Evolutionary conservation across 164 flowering plant genomes (phyloP).

Genomic region (Chimonanthus praecox): DNA sequence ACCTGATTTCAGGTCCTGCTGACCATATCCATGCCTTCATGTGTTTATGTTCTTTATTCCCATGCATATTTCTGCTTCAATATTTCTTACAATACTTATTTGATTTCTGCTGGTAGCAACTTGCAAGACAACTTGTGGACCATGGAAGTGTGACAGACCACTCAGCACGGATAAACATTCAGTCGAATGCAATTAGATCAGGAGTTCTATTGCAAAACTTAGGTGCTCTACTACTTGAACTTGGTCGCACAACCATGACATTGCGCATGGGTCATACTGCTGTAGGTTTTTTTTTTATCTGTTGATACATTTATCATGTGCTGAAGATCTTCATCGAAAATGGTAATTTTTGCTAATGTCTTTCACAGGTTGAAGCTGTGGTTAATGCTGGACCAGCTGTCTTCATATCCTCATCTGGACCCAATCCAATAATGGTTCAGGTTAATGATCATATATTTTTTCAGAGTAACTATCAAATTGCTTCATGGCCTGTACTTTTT

Average conservation of each 20-base stretch:
- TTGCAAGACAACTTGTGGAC: constrained; percentile 49
- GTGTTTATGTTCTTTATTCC: too few relatives aligned
- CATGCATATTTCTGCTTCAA: background rate
- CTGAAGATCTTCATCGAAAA: background rate
- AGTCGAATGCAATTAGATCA: constrained; percentile 52
- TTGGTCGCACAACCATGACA: constrained; percentile 87
- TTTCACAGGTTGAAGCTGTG: constrained; percentile 72
- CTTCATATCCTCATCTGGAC: constrained; percentile 70
- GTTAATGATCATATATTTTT: constrained; percentile 18
- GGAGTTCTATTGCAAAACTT: constrained; percentile 62
- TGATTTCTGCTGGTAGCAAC: constrained; percentile 43
- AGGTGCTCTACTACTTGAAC: constrained; percentile 82
- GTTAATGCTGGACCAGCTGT: constrained; percentile 95
- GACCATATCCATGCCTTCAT: too few relatives aligned
- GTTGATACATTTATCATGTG: background rate
- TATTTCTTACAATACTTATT: background rate
- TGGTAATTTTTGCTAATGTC: background rate
- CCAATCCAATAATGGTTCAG: constrained; percentile 97
- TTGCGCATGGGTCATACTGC: constrained; percentile 70
- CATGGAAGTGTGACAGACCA: constrained; percentile 53
- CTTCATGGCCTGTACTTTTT: background rate
- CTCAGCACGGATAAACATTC: constrained; percentile 35
- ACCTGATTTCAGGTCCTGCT: too few relatives aligned
- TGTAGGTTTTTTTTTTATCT: constrained; percentile 32
- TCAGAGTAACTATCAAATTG: background rate